Percentiles rank a stretch among this genome's conserved stretches.
phyloP scores from a whole-genome alignment of 768 basidiomycete species.

The Lactifluus hygrophoroides region DNA sequence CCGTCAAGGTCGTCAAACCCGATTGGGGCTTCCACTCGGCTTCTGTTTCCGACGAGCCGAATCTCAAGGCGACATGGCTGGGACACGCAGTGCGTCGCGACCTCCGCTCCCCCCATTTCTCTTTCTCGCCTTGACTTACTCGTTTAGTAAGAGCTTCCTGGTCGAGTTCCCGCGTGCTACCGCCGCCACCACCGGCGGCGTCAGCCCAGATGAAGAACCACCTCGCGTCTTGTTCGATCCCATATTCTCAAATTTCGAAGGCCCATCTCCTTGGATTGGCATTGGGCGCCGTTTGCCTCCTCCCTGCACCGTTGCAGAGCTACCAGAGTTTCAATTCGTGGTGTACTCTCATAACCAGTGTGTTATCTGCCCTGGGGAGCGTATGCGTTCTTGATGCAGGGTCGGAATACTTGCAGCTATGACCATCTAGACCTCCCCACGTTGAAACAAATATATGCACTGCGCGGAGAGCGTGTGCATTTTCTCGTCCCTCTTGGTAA shows the following conservation, averaged over 20 bases:
- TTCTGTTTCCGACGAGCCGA: constrained; percentile 5
- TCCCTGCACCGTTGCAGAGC: constrained; percentile 31
- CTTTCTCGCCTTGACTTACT: not conserved
- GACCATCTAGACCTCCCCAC: constrained; percentile 36
- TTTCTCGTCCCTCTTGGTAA: constrained; percentile 35
- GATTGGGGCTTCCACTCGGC: constrained; percentile 22
- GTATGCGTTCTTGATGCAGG: too few species aligned
- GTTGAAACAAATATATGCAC: constrained; percentile 24
- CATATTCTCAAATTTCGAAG: constrained; percentile 32
- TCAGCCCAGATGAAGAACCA: constrained; percentile 17
- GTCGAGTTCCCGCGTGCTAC: constrained; percentile 23
- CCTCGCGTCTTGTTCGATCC: constrained; percentile 35
- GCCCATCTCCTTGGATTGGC: constrained; percentile 26
- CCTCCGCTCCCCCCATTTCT: not conserved
- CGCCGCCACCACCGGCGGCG: not conserved
- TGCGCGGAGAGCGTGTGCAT: constrained; percentile 20
- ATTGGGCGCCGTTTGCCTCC: constrained; percentile 28
- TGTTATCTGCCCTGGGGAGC: constrained; percentile 5
- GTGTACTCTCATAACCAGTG: constrained; percentile 38
- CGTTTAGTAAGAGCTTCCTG: constrained; percentile 23
- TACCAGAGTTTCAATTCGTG: constrained; percentile 34
- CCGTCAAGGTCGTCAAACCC: constrained; percentile 24
- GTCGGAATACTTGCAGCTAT: constrained; percentile 26
- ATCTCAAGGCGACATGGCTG: not conserved
- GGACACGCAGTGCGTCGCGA: constrained; percentile 28